phyloP scores from a whole-genome alignment of 495 filamentous ascomycete genomes.

The Aspergillus nanangensis region DNA sequence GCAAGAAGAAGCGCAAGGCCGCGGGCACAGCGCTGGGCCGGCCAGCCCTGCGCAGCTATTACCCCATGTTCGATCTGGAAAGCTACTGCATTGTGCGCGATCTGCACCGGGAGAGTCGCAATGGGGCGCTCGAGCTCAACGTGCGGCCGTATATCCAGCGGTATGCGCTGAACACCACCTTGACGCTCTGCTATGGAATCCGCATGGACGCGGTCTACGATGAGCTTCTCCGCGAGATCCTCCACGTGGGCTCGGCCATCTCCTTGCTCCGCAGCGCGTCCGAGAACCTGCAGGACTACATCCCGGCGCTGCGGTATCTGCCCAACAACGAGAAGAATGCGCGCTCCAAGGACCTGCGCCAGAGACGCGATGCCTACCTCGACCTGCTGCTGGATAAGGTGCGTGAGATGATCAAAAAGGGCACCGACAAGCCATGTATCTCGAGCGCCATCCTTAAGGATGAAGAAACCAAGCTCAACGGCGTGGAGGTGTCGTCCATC shows the following conservation, averaged over 20 bases:
- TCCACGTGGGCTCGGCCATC: conserved; percentile 45
- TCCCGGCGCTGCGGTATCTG: conserved; percentile 41
- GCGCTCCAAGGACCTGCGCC: conserved; percentile 38
- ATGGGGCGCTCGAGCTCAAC: conserved; percentile 34
- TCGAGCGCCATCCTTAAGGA: conserved; percentile 47
- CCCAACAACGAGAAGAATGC: conserved; percentile 47
- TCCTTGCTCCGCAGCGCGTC: conserved; percentile 43
- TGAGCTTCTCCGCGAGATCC: conserved; percentile 44
- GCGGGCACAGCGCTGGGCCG: conserved; percentile 41
- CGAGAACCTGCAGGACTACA: conserved; percentile 50
- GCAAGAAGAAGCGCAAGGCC: conserved; percentile 48
- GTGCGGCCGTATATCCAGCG: conserved; percentile 43
- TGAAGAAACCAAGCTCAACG: conserved; percentile 42
- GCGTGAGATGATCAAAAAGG: conserved; percentile 41
- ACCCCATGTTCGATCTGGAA: conserved; percentile 50
- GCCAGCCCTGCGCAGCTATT: conserved; percentile 41
- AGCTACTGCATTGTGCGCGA: conserved; percentile 45
- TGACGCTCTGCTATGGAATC: conserved; percentile 51
- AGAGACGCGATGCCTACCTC: conserved; percentile 42
- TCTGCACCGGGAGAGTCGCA: conserved; percentile 34
- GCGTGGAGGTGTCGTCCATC: conserved; percentile 46
- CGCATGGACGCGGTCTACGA: conserved; percentile 51
- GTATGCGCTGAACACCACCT: conserved; percentile 46
- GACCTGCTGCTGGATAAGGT: conserved; percentile 44
- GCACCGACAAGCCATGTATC: conserved; percentile 50